These are phyloP conservation scores for Kalanchoe fedtschenkoi DNA, from an alignment of 164 flowering plant species.

Conservation along the genomic window DNA sequence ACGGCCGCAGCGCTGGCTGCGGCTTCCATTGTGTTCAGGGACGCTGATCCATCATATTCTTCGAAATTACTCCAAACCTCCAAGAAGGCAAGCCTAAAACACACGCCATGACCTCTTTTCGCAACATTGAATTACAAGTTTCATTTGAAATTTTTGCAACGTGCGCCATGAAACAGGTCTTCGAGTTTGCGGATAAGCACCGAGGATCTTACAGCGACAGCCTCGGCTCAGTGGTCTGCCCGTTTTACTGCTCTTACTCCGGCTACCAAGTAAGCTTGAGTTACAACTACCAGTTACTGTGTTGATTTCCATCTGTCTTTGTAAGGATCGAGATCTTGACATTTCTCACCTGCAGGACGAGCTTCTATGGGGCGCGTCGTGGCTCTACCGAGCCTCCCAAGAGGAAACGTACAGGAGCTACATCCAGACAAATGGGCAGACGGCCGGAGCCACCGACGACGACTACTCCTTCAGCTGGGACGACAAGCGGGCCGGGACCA, in stretches of 20 bases:
- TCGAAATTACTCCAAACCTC: slow-evolving; percentile 49
- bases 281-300: background rate
- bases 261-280: slow-evolving; percentile 79
- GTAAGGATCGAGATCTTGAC: background rate
- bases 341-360: slow-evolving; percentile 49
- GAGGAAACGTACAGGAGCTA: slow-evolving; percentile 46
- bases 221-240: slow-evolving; percentile 71
- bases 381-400: slow-evolving; percentile 71
- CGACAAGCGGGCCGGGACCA: slow-evolving; percentile 79
- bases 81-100: slow-evolving; percentile 28
- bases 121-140: background rate
- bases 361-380: slow-evolving; percentile 97
- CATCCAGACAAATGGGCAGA: slow-evolving; percentile 77
- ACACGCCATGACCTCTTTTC: background rate
- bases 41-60: slow-evolving; percentile 68
- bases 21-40: slow-evolving; percentile 70
- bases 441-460: slow-evolving; percentile 69
- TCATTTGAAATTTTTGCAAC: background rate
- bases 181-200: slow-evolving; percentile 66
- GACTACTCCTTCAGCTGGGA: slow-evolving; percentile 92
- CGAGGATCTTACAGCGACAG: slow-evolving; percentile 84
- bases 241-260: slow-evolving; percentile 92
- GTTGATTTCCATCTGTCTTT: background rate
- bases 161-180: slow-evolving; percentile 41
- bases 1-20: slow-evolving; percentile 95